phyloP scores from a whole-genome alignment of 2,329 filamentous ascomycete species.

The Neonectria faginata region DNA sequence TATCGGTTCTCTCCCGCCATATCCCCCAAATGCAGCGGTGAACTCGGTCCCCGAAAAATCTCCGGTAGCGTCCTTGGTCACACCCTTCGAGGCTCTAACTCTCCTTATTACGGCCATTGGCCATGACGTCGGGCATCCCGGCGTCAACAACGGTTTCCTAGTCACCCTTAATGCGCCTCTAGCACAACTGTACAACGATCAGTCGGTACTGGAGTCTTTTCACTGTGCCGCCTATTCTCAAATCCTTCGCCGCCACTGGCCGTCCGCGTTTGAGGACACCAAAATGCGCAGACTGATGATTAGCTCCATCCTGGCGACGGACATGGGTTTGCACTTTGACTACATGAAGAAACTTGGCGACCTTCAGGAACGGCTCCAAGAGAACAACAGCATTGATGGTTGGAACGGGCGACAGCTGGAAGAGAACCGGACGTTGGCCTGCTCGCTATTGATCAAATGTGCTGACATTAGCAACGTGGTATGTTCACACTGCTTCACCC shows the following conservation, averaged over 20 bases:
- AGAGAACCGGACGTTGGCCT: conserved; percentile 83
- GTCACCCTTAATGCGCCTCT: conserved; percentile 91
- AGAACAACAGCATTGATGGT: conserved; percentile 72
- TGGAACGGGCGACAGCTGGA: conserved; percentile 84
- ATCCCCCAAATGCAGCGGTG: conserved; percentile 58
- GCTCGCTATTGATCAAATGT: conserved; percentile 94
- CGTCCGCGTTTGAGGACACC: conserved; percentile 79
- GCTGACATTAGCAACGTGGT: conserved; percentile 99
- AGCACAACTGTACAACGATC: conserved; percentile 96
- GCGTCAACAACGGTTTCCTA: conserved; percentile 97
- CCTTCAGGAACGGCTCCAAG: conserved; percentile 80
- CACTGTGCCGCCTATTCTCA: conserved; percentile 98
- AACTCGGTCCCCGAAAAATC: conserved; percentile 59
- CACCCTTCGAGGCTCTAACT: conserved; percentile 88
- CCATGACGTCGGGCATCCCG: conserved; percentile 96
- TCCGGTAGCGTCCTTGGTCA: conserved; percentile 79
- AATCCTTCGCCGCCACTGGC: conserved; percentile 93
- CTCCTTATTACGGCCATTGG: conserved; percentile 96
- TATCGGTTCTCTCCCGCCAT: conserved; percentile 80
- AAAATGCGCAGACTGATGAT: conserved; percentile 93
- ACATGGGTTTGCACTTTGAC: conserved; percentile 97
- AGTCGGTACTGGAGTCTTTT: conserved; percentile 95
- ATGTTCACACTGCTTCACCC: conserved; percentile 55
- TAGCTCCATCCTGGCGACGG: conserved; percentile 95
- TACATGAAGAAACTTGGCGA: conserved; percentile 93